A percentile compares a stretch with the other conserved stretches of the same genome.
Evolutionary conservation across 2,329 filamentous ascomycete genomes (phyloP).

Genomic region (Penicillium occitanis): DNA sequence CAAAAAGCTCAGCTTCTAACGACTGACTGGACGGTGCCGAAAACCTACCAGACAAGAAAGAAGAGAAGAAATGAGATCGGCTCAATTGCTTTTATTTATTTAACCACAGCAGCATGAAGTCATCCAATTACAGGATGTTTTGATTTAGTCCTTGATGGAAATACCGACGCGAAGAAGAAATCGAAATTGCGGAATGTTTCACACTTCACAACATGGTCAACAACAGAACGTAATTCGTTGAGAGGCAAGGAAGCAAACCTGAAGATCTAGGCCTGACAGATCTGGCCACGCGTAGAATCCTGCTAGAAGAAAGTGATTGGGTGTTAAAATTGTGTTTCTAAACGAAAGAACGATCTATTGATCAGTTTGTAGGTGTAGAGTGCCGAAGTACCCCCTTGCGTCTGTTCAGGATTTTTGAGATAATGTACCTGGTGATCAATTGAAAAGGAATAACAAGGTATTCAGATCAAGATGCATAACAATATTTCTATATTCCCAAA

Average conservation of each 20-base stretch:
- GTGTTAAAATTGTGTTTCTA: not conserved
- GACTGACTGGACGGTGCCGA: slow-evolving; percentile 14
- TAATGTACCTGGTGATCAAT: not conserved
- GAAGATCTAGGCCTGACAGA: not conserved
- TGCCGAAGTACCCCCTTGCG: slow-evolving; percentile 14
- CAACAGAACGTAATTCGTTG: slow-evolving; percentile 1
- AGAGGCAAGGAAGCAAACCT: slow-evolving; percentile 3
- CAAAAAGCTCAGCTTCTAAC: slow-evolving; percentile 4
- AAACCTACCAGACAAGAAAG: slow-evolving; percentile 16
- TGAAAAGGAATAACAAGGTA: not conserved
- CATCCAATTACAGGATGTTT: slow-evolving; percentile 7
- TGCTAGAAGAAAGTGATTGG: not conserved
- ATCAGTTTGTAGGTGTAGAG: not conserved
- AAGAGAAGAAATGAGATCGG: not conserved
- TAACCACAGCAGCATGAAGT: not conserved
- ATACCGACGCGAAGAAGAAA: slow-evolving; percentile 15
- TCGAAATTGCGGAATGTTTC: slow-evolving; percentile 16
- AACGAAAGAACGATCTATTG: not conserved
- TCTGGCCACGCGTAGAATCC: not conserved
- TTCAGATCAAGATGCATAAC: not conserved
- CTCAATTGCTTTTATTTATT: slow-evolving; percentile 3
- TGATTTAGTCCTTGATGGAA: slow-evolving; percentile 14
- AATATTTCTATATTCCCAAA: not conserved
- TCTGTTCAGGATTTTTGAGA: not conserved
- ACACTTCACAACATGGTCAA: slow-evolving; percentile 4